These are phyloP conservation scores for Acacia acuminata DNA, from an alignment of 306 rosid species.

Conservation along the genomic window DNA sequence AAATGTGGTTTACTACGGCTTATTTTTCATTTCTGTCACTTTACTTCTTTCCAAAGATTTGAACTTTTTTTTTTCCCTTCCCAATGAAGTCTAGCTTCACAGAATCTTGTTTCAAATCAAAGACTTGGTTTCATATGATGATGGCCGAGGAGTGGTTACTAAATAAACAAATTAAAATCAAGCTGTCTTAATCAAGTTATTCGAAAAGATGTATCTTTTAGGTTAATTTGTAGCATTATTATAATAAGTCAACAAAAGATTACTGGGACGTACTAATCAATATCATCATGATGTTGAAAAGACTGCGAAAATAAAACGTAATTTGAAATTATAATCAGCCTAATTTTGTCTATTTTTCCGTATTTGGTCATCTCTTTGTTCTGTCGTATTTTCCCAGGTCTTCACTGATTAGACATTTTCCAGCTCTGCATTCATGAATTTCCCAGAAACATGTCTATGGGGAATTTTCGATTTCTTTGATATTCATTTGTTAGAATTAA, in stretches of 20 bases:
- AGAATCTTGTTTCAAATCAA: neutral
- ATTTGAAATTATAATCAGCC: neutral
- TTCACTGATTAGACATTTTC: slow-evolving; percentile 31
- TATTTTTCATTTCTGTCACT: neutral
- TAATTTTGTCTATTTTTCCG: slow-evolving; percentile 33
- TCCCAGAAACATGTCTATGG: slow-evolving; percentile 12
- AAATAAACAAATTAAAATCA: neutral
- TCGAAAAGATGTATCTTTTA: neutral
- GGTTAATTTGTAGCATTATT: neutral
- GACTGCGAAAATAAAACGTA: slow-evolving; percentile 19
- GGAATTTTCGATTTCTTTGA: neutral
- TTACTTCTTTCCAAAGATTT: neutral
- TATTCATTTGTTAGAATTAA: neutral
- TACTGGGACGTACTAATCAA: slow-evolving; percentile 15
- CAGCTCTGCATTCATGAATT: slow-evolving; percentile 20
- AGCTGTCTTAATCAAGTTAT: slow-evolving; percentile 32
- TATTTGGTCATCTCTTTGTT: neutral
- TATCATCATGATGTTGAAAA: slow-evolving; percentile 22
- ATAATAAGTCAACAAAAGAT: slow-evolving; percentile 27
- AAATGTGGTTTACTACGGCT: neutral
- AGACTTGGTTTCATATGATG: neutral
- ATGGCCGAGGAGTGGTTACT: neutral
- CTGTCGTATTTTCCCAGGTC: neutral
- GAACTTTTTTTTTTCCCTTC: neutral
- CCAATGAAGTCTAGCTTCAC: neutral